These are phyloP conservation scores for Populus tremula DNA, from an alignment of 345 rosid species.

Conservation along the genomic window DNA sequence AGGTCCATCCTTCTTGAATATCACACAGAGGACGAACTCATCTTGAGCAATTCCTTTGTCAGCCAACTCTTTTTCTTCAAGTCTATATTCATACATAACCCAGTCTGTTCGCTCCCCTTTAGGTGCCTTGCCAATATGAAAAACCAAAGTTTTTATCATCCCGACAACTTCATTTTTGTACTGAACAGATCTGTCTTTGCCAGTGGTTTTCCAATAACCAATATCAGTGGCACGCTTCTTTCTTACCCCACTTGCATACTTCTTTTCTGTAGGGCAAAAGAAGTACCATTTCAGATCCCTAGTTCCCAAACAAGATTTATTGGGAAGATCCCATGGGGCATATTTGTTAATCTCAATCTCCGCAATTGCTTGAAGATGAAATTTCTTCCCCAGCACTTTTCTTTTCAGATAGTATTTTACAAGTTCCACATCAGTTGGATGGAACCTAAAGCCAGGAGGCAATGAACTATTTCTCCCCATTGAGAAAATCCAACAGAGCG, in stretches of 20 bases:
- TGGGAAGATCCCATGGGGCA: constrained; percentile 68
- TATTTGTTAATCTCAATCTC: constrained; percentile 59
- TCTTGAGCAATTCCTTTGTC: constrained; percentile 45
- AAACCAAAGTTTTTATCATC: constrained; percentile 60
- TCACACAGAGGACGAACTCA: constrained; percentile 47
- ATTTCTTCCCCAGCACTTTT: constrained; percentile 53
- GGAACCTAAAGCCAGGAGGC: constrained; percentile 77
- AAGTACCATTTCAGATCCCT: constrained; percentile 81
- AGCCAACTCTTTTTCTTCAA: constrained; percentile 41
- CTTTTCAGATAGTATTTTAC: constrained; percentile 61
- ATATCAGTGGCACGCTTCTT: constrained; percentile 46
- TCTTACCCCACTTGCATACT: constrained; percentile 44
- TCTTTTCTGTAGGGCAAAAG: constrained; percentile 69
- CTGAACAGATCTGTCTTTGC: constrained; percentile 55
- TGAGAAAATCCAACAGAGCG: background rate
- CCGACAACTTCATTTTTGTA: constrained; percentile 46
- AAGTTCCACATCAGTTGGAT: constrained; percentile 77
- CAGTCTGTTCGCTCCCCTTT: constrained; percentile 63
- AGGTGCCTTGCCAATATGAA: constrained; percentile 51
- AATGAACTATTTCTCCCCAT: constrained; percentile 44
- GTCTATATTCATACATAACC: constrained; percentile 81
- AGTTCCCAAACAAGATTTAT: constrained; percentile 32
- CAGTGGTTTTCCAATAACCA: constrained; percentile 81
- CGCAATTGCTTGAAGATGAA: constrained; percentile 40
- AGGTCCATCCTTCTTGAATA: constrained; percentile 62